Evolutionary conservation across 2,329 filamentous ascomycete species (phyloP), one percentile per base, ranked within the genome.

Genomic region (Blastomyces silverae): DNA sequence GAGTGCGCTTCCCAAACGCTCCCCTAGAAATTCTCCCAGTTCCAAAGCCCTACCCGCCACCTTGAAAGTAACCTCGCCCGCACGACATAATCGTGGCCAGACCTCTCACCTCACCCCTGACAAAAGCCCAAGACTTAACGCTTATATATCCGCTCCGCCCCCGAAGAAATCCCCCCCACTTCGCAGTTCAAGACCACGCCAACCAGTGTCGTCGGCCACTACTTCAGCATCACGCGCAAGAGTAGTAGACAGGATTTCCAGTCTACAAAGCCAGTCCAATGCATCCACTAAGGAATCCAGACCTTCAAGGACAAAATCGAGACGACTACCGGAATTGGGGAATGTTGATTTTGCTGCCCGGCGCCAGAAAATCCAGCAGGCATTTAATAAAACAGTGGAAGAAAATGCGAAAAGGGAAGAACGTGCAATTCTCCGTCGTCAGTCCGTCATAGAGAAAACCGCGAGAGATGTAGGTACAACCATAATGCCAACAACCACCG

Each of bases 281-380:
- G 69, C 71, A 31, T 70, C 76, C 62, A 73, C 66, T 13, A 72
- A 73, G 69, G 76, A 69, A 62, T 67, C 73, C 34, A 73, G 73
- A 65, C 71, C 72, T 60, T 73, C 74, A 63, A 75, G 78, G 67
- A 58, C 66, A 34, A 68, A 66, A n/a, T 67, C 66, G n/a, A 63
- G 63, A 46, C 80, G 78, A 68, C 80, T 84, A 44, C 83, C 83
- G n/a, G 83, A 86, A 71, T 71, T 92, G 65, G 88, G 88, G 0
- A 88, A 89, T 66, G 90, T 95, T 62, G 90, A 96, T 76, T 94
- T 95, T 73, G 91, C 89, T 66, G 89, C 90, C 69, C 85, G 91
- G 61, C 84, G 92, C 70, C 88, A 91, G 72, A 87, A 87, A 66
- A 95, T 96, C 71, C 89, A 92, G 70, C 85, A 91, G 64, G 91